Base-by-base conservation (phyloP, 148 eudicot species). In the Vaccinium corymbosum region DNA sequence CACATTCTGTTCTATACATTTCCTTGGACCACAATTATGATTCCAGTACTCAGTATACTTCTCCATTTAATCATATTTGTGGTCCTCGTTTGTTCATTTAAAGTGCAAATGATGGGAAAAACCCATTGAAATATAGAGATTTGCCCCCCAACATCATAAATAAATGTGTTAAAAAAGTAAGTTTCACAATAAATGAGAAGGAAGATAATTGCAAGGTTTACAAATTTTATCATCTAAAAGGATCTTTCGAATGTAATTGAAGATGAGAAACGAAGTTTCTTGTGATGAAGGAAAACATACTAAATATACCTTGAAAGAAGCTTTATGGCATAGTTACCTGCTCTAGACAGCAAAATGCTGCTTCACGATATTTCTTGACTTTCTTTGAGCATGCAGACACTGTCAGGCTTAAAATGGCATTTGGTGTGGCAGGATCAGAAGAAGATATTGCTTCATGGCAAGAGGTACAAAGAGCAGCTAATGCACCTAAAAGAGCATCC, bases 301-400 rank as follows among this genome's bases (percentile, higher is more conserved):
- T 2, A 73, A 73, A 6, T 42, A 71, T 80, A 57, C 46, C 25
- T 35, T 72, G 59, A 7, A 76, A 57, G 56, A 46, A 46, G 73
- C 35, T 52, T 19, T 22, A 72, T 1, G 3, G 17, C 5, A 50
- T 53, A 59, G 57, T 74, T 91, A 93, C 99, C 98, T 94, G 90
- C 84, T 96, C 95, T 86, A 96, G 91, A 83, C 94, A 93, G 90
- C 86, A 86, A 82, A 94, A 91, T 79, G 98, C 99, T 35, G 95
- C 93, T 85, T 93, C 99, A 79, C 94, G 94, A 87, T 90, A 96
- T 86, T 90, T 93, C 88, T 90, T 93, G 76, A 89, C 88, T 89
- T 92, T 96, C 91, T 96, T 96, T 32, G 89, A 84, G 84, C 99
- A 96, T 56, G 97, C 98, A 83, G 97, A 88, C 73, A 90, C 85